Conservation (phyloP, 2,329 filamentous ascomycete genomes). For the Clarireedia paspali region DNA sequence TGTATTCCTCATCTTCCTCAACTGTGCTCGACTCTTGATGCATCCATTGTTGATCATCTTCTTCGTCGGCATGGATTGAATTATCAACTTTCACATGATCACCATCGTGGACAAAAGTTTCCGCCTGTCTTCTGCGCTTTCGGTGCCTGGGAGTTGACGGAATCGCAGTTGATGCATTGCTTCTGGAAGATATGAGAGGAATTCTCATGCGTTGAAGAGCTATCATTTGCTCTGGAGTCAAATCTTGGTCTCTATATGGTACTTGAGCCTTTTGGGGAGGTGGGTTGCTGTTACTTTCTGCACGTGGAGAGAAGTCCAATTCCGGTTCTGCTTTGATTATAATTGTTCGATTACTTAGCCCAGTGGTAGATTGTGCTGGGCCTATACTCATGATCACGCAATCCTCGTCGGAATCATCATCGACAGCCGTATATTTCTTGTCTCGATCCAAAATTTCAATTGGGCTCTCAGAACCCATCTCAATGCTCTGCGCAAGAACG, state of each 20-base stretch:
- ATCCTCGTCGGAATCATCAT: neutral
- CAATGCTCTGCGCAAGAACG: too few relatives aligned
- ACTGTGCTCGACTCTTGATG: neutral
- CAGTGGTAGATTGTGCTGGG: neutral
- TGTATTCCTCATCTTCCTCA: slow-evolving; percentile 1
- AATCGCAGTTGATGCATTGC: neutral
- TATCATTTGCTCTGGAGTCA: slow-evolving; percentile 1
- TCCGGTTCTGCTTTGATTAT: neutral
- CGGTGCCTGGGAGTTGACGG: neutral
- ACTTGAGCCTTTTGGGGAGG: too few relatives aligned
- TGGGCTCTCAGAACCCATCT: too few relatives aligned
- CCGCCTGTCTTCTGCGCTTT: neutral
- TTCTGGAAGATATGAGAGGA: neutral
- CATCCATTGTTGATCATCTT: slow-evolving; percentile 4
- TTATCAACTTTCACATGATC: slow-evolving; percentile 5
- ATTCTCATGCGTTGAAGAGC: neutral
- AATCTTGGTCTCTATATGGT: too few relatives aligned
- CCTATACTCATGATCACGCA: neutral
- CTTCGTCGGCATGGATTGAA: neutral
- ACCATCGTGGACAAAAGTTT: neutral
- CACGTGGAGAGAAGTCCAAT: neutral
- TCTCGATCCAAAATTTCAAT: too few relatives aligned
- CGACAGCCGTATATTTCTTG: neutral
- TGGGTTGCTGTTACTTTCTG: too few relatives aligned
- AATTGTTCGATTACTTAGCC: neutral